Percentiles rank a stretch among this genome's conserved stretches.
These are phyloP conservation scores for Cryptosporidium sp. DNA, from an alignment of 169 alveolate genomes.

Conservation along the genomic window DNA sequence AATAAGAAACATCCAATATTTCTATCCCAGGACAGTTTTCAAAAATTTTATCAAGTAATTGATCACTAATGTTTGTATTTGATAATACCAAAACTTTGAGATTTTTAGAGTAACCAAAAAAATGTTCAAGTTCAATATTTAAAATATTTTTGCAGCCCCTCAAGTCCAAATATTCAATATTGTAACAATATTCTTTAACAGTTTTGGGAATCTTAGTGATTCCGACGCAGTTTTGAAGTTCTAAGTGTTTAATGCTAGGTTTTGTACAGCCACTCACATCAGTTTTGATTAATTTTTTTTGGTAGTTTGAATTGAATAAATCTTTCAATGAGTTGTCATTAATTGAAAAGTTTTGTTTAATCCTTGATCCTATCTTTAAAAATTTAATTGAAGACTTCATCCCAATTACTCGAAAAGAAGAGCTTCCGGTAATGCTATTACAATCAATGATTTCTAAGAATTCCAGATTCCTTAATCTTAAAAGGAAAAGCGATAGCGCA, in stretches of 20 bases:
- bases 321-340: slow-evolving; percentile 20
- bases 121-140: slow-evolving; percentile 5
- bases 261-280: not conserved
- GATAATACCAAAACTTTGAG: slow-evolving; percentile 26
- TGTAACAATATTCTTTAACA: slow-evolving; percentile 4
- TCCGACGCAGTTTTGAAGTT: slow-evolving; percentile 8
- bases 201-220: slow-evolving; percentile 28
- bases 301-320: not conserved
- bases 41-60: not conserved
- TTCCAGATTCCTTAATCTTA: slow-evolving; percentile 48
- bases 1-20: slow-evolving; percentile 47
- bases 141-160: slow-evolving; percentile 37
- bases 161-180: slow-evolving; percentile 46
- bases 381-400: slow-evolving; percentile 18
- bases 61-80: not conserved
- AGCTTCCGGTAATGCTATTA: slow-evolving; percentile 15
- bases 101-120: slow-evolving; percentile 14
- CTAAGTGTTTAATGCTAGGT: not conserved
- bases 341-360: slow-evolving; percentile 14
- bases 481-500: slow-evolving; percentile 1
- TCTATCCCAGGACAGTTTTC: slow-evolving; percentile 28
- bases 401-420: not conserved
- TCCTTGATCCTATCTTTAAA: slow-evolving; percentile 9
- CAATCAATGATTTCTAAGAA: slow-evolving; percentile 54
- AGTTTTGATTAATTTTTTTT: not conserved